phyloP scores from a whole-genome alignment of 768 basidiomycete genomes.

The Termitomyces heimii region DNA sequence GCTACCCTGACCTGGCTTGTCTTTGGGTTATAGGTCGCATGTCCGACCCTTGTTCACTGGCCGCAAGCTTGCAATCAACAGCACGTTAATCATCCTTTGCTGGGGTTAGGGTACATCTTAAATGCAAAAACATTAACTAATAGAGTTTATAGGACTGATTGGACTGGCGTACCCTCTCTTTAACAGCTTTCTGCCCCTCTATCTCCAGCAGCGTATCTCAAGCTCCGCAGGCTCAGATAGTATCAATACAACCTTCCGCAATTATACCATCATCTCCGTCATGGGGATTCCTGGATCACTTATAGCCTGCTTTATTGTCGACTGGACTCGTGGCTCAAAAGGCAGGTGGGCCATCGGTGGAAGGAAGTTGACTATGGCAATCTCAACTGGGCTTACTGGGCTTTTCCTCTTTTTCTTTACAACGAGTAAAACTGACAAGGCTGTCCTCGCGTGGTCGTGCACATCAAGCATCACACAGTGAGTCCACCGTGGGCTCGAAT shows the following conservation, averaged over 20 bases:
- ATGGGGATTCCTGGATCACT: constrained; percentile 43
- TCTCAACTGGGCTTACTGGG: constrained; percentile 37
- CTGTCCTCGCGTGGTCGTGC: constrained; percentile 42
- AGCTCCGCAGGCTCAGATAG: constrained; percentile 9
- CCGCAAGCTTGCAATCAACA: constrained; percentile 37
- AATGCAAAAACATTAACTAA: neutral
- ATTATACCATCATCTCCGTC: constrained; percentile 43
- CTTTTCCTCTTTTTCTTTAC: constrained; percentile 50
- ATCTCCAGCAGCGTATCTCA: constrained; percentile 31
- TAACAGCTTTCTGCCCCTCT: constrained; percentile 45
- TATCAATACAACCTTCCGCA: constrained; percentile 33
- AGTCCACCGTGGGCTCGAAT: neutral
- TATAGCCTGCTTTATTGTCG: constrained; percentile 38
- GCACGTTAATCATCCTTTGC: constrained; percentile 40
- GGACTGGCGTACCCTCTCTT: constrained; percentile 52
- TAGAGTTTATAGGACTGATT: constrained; percentile 26
- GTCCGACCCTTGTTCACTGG: constrained; percentile 43
- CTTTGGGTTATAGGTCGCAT: constrained; percentile 30
- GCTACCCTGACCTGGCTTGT: neutral
- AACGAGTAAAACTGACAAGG: constrained; percentile 32
- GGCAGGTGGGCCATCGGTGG: constrained; percentile 33
- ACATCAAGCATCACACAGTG: constrained; percentile 34
- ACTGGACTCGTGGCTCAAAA: constrained; percentile 28
- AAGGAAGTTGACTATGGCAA: constrained; percentile 40
- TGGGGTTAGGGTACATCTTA: constrained; percentile 33